Conservation (phyloP, 352 stramenopile genomes). For the Peronospora farinosa region DNA sequence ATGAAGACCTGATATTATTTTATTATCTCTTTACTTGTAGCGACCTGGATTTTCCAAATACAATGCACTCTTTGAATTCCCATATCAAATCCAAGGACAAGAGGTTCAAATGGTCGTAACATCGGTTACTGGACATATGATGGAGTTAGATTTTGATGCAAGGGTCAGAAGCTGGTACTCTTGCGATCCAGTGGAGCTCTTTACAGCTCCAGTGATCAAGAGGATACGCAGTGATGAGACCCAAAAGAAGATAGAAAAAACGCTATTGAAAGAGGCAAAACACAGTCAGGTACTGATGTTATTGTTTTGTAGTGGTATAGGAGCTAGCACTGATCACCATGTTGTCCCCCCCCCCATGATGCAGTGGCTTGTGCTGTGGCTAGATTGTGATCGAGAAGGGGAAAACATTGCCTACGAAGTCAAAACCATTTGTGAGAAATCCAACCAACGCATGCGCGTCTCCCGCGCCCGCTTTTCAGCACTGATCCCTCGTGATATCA, state of each 20-base stretch:
- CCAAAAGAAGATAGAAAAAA: constrained; percentile 86
- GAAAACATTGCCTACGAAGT: constrained; percentile 99
- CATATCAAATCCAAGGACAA: constrained; percentile 78
- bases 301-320: neutral
- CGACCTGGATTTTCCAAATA: constrained; percentile 73
- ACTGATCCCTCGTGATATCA: constrained; percentile 89
- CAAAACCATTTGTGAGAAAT: constrained; percentile 78
- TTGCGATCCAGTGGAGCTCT: constrained; percentile 92
- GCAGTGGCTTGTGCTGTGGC: constrained; percentile 93
- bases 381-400: constrained; percentile 99
- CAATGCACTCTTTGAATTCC: constrained; percentile 90
- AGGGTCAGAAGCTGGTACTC: constrained; percentile 88
- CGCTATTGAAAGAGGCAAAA: constrained; percentile 83
- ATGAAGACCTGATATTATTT: neutral
- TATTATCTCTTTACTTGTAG: constrained; percentile 30
- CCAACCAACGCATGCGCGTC: constrained; percentile 70
- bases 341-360: neutral
- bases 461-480: constrained; percentile 90
- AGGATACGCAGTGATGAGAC: constrained; percentile 74
- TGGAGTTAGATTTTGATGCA: constrained; percentile 93
- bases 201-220: constrained; percentile 86
- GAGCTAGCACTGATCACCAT: constrained; percentile 3
- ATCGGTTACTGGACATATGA: constrained; percentile 97
- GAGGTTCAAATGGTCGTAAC: constrained; percentile 90
- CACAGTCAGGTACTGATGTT: constrained; percentile 46